Conservation (phyloP, 495 filamentous ascomycete genomes). For the Coniosporium apollinis region DNA sequence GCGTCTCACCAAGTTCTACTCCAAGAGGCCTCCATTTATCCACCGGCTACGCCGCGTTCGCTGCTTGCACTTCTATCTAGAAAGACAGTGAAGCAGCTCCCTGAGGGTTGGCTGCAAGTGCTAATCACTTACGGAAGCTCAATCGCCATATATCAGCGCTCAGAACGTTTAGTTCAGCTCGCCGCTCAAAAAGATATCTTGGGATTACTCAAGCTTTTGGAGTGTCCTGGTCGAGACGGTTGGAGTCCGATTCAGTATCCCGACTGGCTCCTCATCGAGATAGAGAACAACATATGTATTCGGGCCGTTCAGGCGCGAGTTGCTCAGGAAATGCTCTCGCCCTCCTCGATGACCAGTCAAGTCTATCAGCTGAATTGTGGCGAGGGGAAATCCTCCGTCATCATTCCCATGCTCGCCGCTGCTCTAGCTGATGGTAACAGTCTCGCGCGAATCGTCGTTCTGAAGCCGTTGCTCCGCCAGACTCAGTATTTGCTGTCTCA, state of each 20-base stretch:
- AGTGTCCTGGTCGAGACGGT: constrained; percentile 34
- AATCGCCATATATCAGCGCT: constrained; percentile 5
- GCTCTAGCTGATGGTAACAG: constrained; percentile 34
- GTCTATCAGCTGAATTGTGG: constrained; percentile 65
- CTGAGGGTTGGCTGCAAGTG: neutral
- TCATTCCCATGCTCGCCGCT: constrained; percentile 45
- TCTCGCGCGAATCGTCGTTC: constrained; percentile 43
- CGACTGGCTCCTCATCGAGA: constrained; percentile 42
- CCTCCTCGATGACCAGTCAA: constrained; percentile 27
- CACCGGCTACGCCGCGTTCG: neutral
- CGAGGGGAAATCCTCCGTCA: constrained; percentile 55
- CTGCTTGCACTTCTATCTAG: neutral
- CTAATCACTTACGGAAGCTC: neutral
- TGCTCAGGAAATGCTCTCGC: constrained; percentile 38
- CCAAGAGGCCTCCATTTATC: neutral
- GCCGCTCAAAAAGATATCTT: neutral
- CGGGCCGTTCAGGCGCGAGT: constrained; percentile 43
- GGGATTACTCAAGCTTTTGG: constrained; percentile 32
- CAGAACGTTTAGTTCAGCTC: constrained; percentile 19
- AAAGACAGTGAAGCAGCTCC: neutral
- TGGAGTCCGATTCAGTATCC: constrained; percentile 35
- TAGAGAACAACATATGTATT: constrained; percentile 47
- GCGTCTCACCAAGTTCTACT: neutral
- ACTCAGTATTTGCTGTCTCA: constrained; percentile 43
- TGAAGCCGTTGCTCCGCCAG: constrained; percentile 43